These are phyloP conservation scores for Mycena kentingensis DNA, from an alignment of 768 basidiomycete species.

Conservation along the genomic window DNA sequence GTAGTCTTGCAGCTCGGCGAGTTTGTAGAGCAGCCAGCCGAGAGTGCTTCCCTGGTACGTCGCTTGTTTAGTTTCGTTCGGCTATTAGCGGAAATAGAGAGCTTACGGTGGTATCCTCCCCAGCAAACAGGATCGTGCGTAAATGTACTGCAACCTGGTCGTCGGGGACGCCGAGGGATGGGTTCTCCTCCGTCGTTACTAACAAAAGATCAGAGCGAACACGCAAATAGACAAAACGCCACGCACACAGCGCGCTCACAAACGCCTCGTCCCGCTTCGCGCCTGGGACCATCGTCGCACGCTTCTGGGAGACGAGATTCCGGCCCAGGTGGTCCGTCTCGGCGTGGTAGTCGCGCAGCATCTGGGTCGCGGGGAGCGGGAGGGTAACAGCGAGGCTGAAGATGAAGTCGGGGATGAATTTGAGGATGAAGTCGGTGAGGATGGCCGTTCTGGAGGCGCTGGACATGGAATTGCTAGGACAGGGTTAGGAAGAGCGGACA, in stretches of 20 bases:
- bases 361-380: background rate
- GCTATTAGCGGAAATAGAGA: background rate
- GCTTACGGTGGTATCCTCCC: background rate
- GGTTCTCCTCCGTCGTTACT: background rate
- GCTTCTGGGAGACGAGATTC: background rate
- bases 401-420: constrained; percentile 4
- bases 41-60: background rate
- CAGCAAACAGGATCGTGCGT: constrained; percentile 1
- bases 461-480: constrained; percentile 2
- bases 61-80: background rate
- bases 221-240: too few relatives aligned
- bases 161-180: background rate
- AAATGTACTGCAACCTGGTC: constrained; percentile 3
- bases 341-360: constrained; percentile 2
- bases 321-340: background rate
- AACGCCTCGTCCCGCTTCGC: background rate
- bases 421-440: background rate
- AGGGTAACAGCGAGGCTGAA: background rate
- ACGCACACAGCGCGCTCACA: constrained; percentile 2
- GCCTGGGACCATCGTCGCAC: background rate
- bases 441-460: background rate
- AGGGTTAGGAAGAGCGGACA: background rate
- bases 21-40: constrained; percentile 6
- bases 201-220: background rate
- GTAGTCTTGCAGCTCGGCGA: constrained; percentile 8